A percentile compares a stretch with the other conserved stretches of the same genome.
Evolutionary conservation across 2,329 filamentous ascomycete species (phyloP).

Genomic region (Beauveria sp.): DNA sequence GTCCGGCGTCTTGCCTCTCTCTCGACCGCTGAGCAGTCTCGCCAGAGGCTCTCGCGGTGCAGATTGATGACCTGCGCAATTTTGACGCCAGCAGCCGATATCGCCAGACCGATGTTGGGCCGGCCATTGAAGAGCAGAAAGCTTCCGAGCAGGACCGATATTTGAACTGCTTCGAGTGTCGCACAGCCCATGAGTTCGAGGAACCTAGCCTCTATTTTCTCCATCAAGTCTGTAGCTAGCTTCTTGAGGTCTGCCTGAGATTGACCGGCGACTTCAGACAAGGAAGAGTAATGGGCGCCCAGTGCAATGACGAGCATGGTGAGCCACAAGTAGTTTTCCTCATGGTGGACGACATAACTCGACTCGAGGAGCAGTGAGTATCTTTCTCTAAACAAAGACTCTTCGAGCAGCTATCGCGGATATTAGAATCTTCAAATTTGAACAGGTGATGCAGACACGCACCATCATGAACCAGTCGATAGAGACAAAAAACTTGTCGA

Average conservation of each 20-base stretch:
- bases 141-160: constrained; percentile 8
- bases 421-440: neutral
- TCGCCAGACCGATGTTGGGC: constrained; percentile 10
- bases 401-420: constrained; percentile 2
- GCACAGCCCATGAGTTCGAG: constrained; percentile 6
- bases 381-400: constrained; percentile 1
- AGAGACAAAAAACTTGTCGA: constrained; percentile 9
- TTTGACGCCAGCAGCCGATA: constrained; percentile 10
- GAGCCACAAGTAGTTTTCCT: constrained; percentile 9
- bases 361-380: neutral
- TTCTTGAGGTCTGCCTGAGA: neutral
- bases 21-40: neutral
- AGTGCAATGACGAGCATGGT: constrained; percentile 8
- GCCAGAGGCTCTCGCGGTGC: constrained; percentile 8
- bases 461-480: constrained; percentile 14
- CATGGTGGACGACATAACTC: constrained; percentile 3
- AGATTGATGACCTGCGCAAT: constrained; percentile 11
- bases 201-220: neutral
- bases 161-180: constrained; percentile 8
- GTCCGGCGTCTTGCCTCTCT: constrained; percentile 6
- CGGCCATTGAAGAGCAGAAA: constrained; percentile 8
- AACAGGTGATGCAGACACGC: neutral
- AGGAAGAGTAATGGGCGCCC: constrained; percentile 2
- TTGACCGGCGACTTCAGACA: neutral
- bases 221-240: neutral